Evolutionary conservation across 2,329 filamentous ascomycete species (phyloP), one percentile per base, ranked within the genome.

Genomic region (Dothideomycetes sp.): DNA sequence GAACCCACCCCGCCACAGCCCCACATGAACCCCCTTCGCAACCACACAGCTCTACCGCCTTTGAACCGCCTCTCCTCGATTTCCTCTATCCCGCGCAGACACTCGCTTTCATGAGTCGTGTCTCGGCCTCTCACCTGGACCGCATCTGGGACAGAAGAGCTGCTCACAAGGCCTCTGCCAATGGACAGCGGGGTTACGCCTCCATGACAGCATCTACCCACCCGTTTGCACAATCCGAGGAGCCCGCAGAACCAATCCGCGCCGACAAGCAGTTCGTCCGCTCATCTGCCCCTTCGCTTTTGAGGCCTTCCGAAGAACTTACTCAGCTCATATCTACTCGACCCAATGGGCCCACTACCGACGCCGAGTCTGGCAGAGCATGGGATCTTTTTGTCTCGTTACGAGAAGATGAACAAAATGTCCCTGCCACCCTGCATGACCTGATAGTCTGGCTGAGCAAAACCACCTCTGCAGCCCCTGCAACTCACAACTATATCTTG

Each of bases 51-150:
- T 24, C 33, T 17, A 12, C 11, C 5, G n/a, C 19, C 5, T 17
- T 34, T n/a, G 38, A 39, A 34, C 36, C 36, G 8, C 42, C 47
- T 11, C 56, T 66, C 27, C 58, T 70, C 36, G 66, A 69, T 38
- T 70, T 70, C 40, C 51, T 70, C 5, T 70, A 69, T 42, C 67
- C 66, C 14, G 56, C 60, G 16, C 62, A 62, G 38, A 62, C 65
- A 2, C 49, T 67, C 40, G 60, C 61, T 3, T 56, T 42, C 24
- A 37, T 43, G 27, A 37, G 31, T 14, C 41, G 41, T 17, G 17
- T 42, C 19, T 38, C 42, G 4, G 12, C 22, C 22, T 7, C 22
- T 7, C 22, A 27, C 22, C 12, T 27, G 22, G 22, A 27, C 12
- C 7, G 22, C 22, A 27, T 27, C 16, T 15, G 22, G 24, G 36